Evolutionary conservation across 73 alveolate species (phyloP), one percentile per base, ranked within the genome.

Genomic region (Paramecium octaurelia): DNA sequence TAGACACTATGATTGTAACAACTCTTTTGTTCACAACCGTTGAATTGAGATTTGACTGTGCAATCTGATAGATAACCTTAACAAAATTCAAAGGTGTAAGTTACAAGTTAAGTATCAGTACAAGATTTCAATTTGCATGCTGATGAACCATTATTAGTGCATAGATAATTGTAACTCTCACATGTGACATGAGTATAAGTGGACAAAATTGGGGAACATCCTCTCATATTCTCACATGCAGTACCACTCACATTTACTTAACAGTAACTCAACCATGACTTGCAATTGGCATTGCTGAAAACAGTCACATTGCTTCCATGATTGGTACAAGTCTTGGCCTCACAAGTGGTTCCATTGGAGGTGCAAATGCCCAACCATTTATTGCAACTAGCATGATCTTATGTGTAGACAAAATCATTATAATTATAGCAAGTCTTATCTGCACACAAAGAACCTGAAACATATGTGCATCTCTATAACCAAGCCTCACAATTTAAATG

Each of bases 241-340:
- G 87, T 73, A 14, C 87, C 87, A 73, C 34, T 8, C 14, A 43
- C 87, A 73, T 73, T 73, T 16, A 38, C 59, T 73, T 73, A 14
- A 73, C 87, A 73, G 38, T 73, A 73, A 35, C 60, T 34, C 18
- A 73, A 38, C 87, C 87, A 73, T 34, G 20, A 8, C 20, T 73
- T 35, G 16, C 87, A 73, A 35, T 31, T 73, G 3, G 29, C 64
- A 73, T 31, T 40, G 14, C 21, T 80, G 14, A 48, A 44, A 10
- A 80, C 29, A 44, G 91, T 80, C 18, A 73, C 87, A 16, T 12
- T 21, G 3, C 40, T 35, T 34, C 87, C 87, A 73, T 73, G 87
- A 73, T 73, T 73, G 4, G 68, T 73, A 34, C 87, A 73, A 14
- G 87, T 73, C 10, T 58, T 73, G 0, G 59, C 4, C 16, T 34